Evolutionary conservation across 1,139 yeast genomes (phyloP).

Genomic region (Suhomyces bokatorum): DNA sequence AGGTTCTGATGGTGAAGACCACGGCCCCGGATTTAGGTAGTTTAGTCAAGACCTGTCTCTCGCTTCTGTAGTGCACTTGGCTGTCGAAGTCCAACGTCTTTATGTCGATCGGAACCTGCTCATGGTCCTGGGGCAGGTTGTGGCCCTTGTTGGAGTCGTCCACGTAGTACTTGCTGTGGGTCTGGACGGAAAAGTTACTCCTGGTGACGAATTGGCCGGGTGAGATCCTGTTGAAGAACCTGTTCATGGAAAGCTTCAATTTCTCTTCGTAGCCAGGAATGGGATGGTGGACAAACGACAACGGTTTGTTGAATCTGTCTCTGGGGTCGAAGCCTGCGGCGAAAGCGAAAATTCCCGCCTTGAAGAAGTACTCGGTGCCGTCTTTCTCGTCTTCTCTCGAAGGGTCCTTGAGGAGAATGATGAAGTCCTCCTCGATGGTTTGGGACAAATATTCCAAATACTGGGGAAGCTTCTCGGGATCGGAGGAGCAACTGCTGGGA

Average conservation of each 20-base stretch:
- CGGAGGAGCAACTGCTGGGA: constrained; percentile 25
- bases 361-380: constrained; percentile 58
- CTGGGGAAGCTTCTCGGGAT: constrained; percentile 24
- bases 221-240: constrained; percentile 51
- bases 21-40: constrained; percentile 56
- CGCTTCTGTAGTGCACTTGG: constrained; percentile 58
- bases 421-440: constrained; percentile 68
- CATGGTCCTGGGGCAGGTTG: constrained; percentile 28
- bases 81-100: constrained; percentile 53
- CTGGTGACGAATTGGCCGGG: constrained; percentile 58
- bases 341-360: constrained; percentile 66
- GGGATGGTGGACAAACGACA: constrained; percentile 59
- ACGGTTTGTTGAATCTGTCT: constrained; percentile 53
- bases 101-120: constrained; percentile 35
- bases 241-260: constrained; percentile 61
- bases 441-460: constrained; percentile 45
- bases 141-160: constrained; percentile 54
- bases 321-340: constrained; percentile 76
- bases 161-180: constrained; percentile 52
- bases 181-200: constrained; percentile 63
- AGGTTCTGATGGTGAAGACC: constrained; percentile 64
- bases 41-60: constrained; percentile 61
- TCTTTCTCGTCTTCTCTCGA: constrained; percentile 36
- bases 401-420: constrained; percentile 56
- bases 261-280: constrained; percentile 61